phyloP scores from a whole-genome alignment of 2,329 filamentous ascomycete species.

The Truncatella angustata region DNA sequence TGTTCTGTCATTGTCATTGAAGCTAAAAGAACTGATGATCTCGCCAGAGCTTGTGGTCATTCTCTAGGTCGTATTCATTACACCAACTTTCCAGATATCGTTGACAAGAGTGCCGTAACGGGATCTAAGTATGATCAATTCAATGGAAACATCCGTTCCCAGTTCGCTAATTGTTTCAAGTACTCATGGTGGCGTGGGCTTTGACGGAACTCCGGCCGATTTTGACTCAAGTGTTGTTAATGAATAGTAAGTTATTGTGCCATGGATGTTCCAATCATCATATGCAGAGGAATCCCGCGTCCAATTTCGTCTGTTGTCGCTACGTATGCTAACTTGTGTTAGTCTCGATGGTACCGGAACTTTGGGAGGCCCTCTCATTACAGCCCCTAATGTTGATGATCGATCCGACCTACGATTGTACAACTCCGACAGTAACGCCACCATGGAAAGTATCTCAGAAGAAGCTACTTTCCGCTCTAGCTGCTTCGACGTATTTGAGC shows the following conservation, averaged over 20 bases:
- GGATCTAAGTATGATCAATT: neutral
- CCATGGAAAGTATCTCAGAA: slow-evolving; percentile 6
- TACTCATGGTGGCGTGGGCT: slow-evolving; percentile 1
- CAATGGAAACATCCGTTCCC: neutral
- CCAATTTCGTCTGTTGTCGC: too few relatives aligned
- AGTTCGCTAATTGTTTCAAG: neutral
- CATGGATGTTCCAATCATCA: too few relatives aligned
- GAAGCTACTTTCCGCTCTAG: neutral
- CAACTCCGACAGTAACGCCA: slow-evolving; percentile 3
- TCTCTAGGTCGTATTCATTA: slow-evolving; percentile 5
- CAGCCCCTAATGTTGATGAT: neutral
- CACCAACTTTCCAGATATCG: slow-evolving; percentile 7
- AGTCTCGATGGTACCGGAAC: neutral
- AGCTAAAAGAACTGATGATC: too few relatives aligned
- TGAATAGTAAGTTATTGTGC: neutral
- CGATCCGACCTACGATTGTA: slow-evolving; percentile 8
- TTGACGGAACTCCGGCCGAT: neutral
- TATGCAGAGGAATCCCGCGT: too few relatives aligned
- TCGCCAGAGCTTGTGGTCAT: slow-evolving; percentile 1
- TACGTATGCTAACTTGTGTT: neutral
- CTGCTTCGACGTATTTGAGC: slow-evolving; percentile 4
- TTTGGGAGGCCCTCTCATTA: neutral
- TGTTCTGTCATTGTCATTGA: too few relatives aligned
- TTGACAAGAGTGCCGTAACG: slow-evolving; percentile 1
- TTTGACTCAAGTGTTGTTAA: slow-evolving; percentile 3